These are phyloP conservation scores for Dryas alaskensis DNA, from an alignment of 306 rosid species.

Conservation along the genomic window DNA sequence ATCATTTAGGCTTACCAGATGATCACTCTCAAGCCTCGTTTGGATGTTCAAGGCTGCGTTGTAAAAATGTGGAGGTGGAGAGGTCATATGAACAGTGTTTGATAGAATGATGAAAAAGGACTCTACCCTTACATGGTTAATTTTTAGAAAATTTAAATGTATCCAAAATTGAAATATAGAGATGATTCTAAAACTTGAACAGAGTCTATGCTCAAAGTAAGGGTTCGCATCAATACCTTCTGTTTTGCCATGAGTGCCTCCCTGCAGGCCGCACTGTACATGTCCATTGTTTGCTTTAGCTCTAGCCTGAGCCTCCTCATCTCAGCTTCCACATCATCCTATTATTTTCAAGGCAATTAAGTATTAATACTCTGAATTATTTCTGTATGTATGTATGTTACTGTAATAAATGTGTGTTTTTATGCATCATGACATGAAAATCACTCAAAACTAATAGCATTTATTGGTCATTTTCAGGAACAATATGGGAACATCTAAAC, in stretches of 20 bases:
- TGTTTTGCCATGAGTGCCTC: conserved; percentile 69
- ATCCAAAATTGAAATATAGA: background rate
- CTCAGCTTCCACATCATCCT: conserved; percentile 85
- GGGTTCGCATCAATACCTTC: conserved; percentile 37
- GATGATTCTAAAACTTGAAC: background rate
- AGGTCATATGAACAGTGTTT: background rate
- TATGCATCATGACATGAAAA: background rate
- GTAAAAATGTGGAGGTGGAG: background rate
- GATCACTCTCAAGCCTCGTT: background rate
- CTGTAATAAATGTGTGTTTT: background rate
- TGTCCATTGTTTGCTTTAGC: conserved; percentile 77
- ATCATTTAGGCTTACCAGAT: background rate
- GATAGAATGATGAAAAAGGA: too few species aligned
- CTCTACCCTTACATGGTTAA: too few species aligned
- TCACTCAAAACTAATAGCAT: background rate
- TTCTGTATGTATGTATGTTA: background rate
- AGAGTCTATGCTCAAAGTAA: background rate
- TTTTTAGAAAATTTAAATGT: background rate
- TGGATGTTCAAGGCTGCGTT: background rate
- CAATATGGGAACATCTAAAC: background rate
- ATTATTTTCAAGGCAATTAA: conserved; percentile 16
- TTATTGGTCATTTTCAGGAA: background rate
- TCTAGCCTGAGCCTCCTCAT: conserved; percentile 76
- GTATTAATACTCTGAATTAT: background rate
- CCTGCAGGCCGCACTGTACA: conserved; percentile 82